These are phyloP conservation scores for Aspergillus sp. DNA, from an alignment of 2,329 filamentous ascomycete species.

Conservation along the genomic window DNA sequence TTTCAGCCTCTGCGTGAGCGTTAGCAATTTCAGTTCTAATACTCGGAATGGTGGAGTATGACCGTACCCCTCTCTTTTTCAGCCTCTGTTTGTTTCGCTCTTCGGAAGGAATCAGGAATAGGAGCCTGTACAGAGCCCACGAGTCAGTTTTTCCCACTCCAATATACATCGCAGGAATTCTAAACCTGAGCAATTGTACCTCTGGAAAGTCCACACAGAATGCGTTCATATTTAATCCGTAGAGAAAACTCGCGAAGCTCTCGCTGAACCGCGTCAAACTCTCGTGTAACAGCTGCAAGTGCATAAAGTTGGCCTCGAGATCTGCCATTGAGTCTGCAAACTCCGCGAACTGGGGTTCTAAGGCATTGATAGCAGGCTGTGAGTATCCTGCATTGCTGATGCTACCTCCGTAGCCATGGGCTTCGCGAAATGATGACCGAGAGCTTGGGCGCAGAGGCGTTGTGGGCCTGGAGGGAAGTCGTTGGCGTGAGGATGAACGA, in stretches of 20 bases:
- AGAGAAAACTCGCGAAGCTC: conserved; percentile 91
- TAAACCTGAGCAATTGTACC: conserved; percentile 45
- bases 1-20: conserved; percentile 26
- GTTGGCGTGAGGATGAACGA: conserved; percentile 56
- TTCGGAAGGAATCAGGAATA: conserved; percentile 72
- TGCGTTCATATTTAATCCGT: conserved; percentile 97
- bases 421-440: conserved; percentile 78
- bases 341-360: conserved; percentile 90
- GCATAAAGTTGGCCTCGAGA: conserved; percentile 94
- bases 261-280: conserved; percentile 88
- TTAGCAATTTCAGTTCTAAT: conserved; percentile 2
- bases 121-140: conserved; percentile 54
- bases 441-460: conserved; percentile 88
- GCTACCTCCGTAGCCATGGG: conserved; percentile 48
- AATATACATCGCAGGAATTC: neutral
- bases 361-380: conserved; percentile 63
- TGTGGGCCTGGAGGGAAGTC: conserved; percentile 67
- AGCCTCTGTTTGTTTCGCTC: conserved; percentile 54
- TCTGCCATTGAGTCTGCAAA: conserved; percentile 91
- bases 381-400: conserved; percentile 31
- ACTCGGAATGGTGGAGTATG: neutral
- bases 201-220: conserved; percentile 98
- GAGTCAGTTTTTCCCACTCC: conserved; percentile 2
- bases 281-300: conserved; percentile 94
- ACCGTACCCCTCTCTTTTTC: conserved; percentile 41